Base-by-base conservation (phyloP, 2,329 filamentous ascomycete species). In the Epichloe gansuensis region DNA sequence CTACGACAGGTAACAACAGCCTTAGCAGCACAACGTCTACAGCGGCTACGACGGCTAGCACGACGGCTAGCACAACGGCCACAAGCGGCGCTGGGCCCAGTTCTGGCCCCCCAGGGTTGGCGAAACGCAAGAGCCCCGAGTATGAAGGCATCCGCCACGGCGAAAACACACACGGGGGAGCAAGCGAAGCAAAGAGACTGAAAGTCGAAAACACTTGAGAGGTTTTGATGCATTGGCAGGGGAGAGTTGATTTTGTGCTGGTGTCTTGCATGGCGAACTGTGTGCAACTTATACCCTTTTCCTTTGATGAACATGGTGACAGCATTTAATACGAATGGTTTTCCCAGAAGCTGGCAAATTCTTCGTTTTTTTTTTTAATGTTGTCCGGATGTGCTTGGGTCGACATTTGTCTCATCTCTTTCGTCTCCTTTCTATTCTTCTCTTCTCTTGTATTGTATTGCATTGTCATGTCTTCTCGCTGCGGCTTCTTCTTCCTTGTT, bases 71-170 rank as follows among this genome's bases (percentile, higher is more conserved):
- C 13, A 50, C 55, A 2, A 51, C 56, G 15, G 51, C 57, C 27
- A 59, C 53, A 13, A 54, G 53, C 13, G 51, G 50, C 51, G 47
- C 36, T 7, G 55, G 53, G 35, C 55, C 59, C 5, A 35, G n/a
- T 35, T 34, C 47, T 15, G 44, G 55, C 50, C 44, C 47, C 5
- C 5, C 36, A 31, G 44, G 51, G 50, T 12, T 67, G 0, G 63
- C 67, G n/a, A 81, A 81, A 64, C 68, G 78, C 54, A 81, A 81
- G 65, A 81, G 76, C 53, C 76, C 76, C 1, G 78, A 81, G 8
- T 67, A 70, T 38, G 70, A 67, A 48, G 64, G 63, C 11, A 66
- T 63, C n/a, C 67, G 68, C 2, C 63, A 68, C 2, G 63, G 64
- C 8, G 74, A 77, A 27, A 62, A 66, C 36, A 27, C 11, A 3